These are phyloP conservation scores for Piper longum DNA, from an alignment of 164 flowering plant species.

Conservation along the genomic window DNA sequence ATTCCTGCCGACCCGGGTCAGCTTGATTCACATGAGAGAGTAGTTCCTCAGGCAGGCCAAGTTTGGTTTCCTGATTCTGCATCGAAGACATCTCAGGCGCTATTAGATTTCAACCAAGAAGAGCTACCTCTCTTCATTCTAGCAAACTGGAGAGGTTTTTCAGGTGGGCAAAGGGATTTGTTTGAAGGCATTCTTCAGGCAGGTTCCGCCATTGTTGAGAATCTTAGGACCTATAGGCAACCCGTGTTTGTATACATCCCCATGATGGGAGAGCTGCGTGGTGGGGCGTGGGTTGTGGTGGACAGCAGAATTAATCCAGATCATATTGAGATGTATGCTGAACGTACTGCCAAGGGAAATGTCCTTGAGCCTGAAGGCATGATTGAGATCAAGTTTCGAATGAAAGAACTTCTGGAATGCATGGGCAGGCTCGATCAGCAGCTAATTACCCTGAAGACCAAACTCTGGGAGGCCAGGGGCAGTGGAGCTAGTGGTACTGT, in stretches of 20 bases:
- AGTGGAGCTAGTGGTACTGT: slow-evolving; percentile 12
- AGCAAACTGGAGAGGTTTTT: slow-evolving; percentile 99
- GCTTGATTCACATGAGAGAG: slow-evolving; percentile 94
- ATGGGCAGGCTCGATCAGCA: slow-evolving; percentile 86
- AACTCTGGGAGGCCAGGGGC: slow-evolving; percentile 42
- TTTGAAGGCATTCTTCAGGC: slow-evolving; percentile 99
- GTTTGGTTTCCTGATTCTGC: slow-evolving; percentile 99
- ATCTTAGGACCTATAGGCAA: slow-evolving; percentile 83
- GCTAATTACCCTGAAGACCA: slow-evolving; percentile 45
- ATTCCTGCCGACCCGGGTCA: slow-evolving; percentile 99
- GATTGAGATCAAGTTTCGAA: slow-evolving; percentile 91
- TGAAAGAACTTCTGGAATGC: slow-evolving; percentile 69
- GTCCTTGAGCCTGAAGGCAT: slow-evolving; percentile 99
- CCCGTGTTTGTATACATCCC: slow-evolving; percentile 97
- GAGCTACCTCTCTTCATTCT: slow-evolving; percentile 94
- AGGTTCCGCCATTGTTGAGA: slow-evolving; percentile 95
- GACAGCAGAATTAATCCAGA: slow-evolving; percentile 86
- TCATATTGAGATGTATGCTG: slow-evolving; percentile 97
- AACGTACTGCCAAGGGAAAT: slow-evolving; percentile 84
- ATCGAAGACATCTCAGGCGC: slow-evolving; percentile 81
- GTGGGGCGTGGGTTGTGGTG: slow-evolving; percentile 99
- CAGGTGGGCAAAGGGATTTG: slow-evolving; percentile 98
- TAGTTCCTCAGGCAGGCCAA: slow-evolving; percentile 98
- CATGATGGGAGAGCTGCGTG: slow-evolving; percentile 94
- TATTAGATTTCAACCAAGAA: slow-evolving; percentile 90